phyloP scores from a whole-genome alignment of 2,329 filamentous ascomycete genomes.

The Clathrospora elynae region DNA sequence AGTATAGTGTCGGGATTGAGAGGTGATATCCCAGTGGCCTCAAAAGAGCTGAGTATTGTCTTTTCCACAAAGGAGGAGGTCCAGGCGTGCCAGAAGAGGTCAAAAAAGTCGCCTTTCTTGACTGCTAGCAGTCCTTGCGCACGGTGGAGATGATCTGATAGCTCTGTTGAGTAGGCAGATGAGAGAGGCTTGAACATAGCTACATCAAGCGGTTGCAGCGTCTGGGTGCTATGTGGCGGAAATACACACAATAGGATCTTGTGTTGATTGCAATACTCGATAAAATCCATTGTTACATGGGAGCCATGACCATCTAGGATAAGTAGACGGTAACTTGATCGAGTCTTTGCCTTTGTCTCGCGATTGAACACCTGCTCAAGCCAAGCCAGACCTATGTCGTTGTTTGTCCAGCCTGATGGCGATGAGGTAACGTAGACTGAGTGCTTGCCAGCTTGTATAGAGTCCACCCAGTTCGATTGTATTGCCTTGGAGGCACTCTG shows the following conservation, averaged over 20 bases:
- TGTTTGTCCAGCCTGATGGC: not conserved
- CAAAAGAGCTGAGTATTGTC: not conserved
- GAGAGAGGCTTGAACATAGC: not conserved
- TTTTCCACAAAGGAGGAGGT: not conserved
- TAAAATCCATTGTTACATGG: not conserved
- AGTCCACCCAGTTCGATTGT: constrained; percentile 11
- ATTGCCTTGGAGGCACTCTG: not conserved
- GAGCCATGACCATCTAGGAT: not conserved
- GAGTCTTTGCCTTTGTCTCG: no score
- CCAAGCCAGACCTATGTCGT: no score
- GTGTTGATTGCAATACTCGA: not conserved
- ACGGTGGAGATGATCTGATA: not conserved
- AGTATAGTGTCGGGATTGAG: no score
- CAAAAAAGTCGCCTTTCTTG: constrained; percentile 2
- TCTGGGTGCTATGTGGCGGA: not conserved
- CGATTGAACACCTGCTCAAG: no score
- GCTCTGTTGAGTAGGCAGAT: not conserved
- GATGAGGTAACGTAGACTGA: not conserved
- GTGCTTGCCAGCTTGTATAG: not conserved
- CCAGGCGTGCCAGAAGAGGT: constrained; percentile 5
- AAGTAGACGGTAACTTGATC: not conserved
- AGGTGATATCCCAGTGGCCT: not conserved
- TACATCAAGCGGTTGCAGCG: not conserved
- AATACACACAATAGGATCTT: not conserved
- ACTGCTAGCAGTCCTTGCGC: not conserved